A percentile compares a stretch with the other conserved stretches of the same genome.
Evolutionary conservation across 805 yeast species (phyloP).

Genomic region (Hanseniaspora pseudoguilliermondii): DNA sequence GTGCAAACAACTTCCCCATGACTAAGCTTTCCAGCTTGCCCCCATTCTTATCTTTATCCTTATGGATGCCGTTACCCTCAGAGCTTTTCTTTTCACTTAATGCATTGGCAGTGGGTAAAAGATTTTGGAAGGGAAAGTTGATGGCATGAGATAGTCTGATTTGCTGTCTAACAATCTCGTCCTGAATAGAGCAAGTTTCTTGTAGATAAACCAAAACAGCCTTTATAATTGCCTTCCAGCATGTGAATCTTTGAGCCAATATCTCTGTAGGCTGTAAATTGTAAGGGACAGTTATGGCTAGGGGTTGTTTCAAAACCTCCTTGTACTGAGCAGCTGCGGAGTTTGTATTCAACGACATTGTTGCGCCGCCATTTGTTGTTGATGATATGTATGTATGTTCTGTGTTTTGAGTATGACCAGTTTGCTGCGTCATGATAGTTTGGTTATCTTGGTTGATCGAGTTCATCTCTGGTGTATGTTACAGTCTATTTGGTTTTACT

Average conservation of each 20-base stretch:
- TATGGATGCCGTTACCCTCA: slow-evolving; percentile 34
- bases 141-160: slow-evolving; percentile 70
- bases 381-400: slow-evolving; percentile 8
- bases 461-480: neutral
- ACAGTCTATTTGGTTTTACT: neutral
- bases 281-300: slow-evolving; percentile 40
- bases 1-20: slow-evolving; percentile 44
- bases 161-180: slow-evolving; percentile 76
- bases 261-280: slow-evolving; percentile 73
- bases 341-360: slow-evolving; percentile 7
- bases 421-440: slow-evolving; percentile 12
- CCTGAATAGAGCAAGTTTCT: slow-evolving; percentile 75
- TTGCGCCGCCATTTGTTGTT: slow-evolving; percentile 1
- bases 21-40: slow-evolving; percentile 17
- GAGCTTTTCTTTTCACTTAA: neutral
- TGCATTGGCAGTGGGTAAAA: slow-evolving; percentile 11
- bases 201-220: slow-evolving; percentile 62
- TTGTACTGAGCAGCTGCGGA: slow-evolving; percentile 15
- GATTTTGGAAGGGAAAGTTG: slow-evolving; percentile 28
- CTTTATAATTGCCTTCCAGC: slow-evolving; percentile 73
- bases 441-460: slow-evolving; percentile 12
- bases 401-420: slow-evolving; percentile 15
- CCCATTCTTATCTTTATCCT: slow-evolving; percentile 22
- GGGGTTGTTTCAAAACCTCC: slow-evolving; percentile 37
- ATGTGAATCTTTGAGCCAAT: slow-evolving; percentile 66